Evolutionary conservation across 2,329 filamentous ascomycete species (phyloP).

Genomic region (Calonectria hongkongensis): DNA sequence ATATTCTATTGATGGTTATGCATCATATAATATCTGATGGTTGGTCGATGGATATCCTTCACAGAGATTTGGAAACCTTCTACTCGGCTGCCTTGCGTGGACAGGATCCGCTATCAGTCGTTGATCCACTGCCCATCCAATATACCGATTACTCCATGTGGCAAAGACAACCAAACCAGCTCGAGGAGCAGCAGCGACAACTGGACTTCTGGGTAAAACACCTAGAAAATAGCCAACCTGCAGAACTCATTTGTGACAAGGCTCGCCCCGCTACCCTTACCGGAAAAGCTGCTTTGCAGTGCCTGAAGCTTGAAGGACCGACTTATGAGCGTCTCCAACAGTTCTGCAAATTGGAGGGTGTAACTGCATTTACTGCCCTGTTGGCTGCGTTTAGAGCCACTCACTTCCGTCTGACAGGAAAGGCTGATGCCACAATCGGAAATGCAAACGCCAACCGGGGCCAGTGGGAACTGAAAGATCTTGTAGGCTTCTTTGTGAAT

Average conservation of each 20-base stretch:
- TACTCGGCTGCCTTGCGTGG: constrained; percentile 42
- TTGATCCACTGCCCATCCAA: background rate
- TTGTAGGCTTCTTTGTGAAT: constrained; percentile 54
- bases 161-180: background rate
- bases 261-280: background rate
- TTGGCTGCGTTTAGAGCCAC: constrained; percentile 50
- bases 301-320: background rate
- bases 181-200: background rate
- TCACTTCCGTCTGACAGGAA: constrained; percentile 51
- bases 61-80: constrained; percentile 34
- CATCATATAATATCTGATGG: background rate
- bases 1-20: background rate
- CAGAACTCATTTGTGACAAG: background rate
- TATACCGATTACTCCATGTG: background rate
- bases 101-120: background rate
- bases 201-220: background rate
- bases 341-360: background rate
- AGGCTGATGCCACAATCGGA: constrained; percentile 49
- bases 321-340: background rate
- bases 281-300: background rate
- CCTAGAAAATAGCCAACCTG: background rate
- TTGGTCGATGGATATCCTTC: background rate
- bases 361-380: constrained; percentile 1
- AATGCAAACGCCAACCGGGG: constrained; percentile 46
- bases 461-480: constrained; percentile 42